Percentiles rank a stretch among this genome's conserved stretches.
Conservation (phyloP, 305 asterid genomes). For the Fraxinus platypoda region DNA sequence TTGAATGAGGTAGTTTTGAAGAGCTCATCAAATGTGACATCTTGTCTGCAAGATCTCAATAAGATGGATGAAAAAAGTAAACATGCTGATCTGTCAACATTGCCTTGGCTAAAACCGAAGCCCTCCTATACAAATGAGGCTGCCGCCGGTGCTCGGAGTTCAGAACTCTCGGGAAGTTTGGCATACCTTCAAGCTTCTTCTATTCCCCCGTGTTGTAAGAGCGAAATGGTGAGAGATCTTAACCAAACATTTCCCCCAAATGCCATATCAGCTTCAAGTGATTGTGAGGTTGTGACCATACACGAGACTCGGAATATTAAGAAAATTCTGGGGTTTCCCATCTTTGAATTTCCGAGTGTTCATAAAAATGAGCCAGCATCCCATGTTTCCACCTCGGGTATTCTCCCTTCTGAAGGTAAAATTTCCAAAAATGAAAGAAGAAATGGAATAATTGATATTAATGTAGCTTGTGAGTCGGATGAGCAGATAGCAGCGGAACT, state of each 20-base stretch:
- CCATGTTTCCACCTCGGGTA: conserved; percentile 32
- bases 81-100: conserved; percentile 35
- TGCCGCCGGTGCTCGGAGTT: conserved; percentile 21
- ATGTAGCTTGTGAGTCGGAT: conserved; percentile 62
- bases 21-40: conserved; percentile 35
- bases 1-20: conserved; percentile 51
- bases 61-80: conserved; percentile 33
- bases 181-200: conserved; percentile 35
- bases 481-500: conserved; percentile 44
- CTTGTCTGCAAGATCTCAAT: conserved; percentile 38
- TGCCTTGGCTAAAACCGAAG: conserved; percentile 76
- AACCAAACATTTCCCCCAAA: conserved; percentile 34
- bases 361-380: conserved; percentile 34
- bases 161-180: conserved; percentile 21
- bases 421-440: conserved; percentile 32
- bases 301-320: conserved; percentile 37
- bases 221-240: conserved; percentile 46
- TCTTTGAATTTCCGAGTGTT: conserved; percentile 38
- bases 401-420: conserved; percentile 30
- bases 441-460: conserved; percentile 62
- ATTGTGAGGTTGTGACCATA: conserved; percentile 24
- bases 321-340: conserved; percentile 74
- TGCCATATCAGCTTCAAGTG: conserved; percentile 29
- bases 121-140: conserved; percentile 34
- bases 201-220: conserved; percentile 16